Evolutionary conservation across 176 grass and related monocot genomes (phyloP), one percentile per base, ranked within the genome.

Genomic region (Elymus sibiricus): DNA sequence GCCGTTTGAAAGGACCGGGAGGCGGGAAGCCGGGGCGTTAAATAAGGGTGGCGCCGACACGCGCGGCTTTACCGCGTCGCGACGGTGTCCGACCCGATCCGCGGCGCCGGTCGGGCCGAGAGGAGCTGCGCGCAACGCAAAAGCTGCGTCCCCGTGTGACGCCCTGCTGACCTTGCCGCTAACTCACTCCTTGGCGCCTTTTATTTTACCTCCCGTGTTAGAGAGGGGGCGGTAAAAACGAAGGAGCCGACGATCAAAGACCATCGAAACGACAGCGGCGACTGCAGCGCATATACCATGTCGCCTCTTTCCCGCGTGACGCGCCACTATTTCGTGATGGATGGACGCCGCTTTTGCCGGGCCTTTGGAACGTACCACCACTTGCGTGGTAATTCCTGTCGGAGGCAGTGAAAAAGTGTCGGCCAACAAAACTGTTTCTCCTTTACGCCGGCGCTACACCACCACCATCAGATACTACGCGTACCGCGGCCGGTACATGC

Each of bases 1-100:
- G 32, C 6, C 42, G 72, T 86, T 83, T n/a, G 2, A 86, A 90
- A 55, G 5, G 25, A 65, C 70, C 70, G 73, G 12, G 61, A 70
- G 69, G 85, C 85, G 90, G 90, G 85, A 85, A 88, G 85, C 66
- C 66, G 65, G 24, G 81, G 10, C 27, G 60, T 84, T 75, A 74
- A 87, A 79, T 69, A 84, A 64, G 43, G 51, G 34, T 70, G 47
- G 51, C 73, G 81, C 61, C 77, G 85, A 87, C 84, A 76, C 60
- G 38, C 85, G 28, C 46, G 64, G 84, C 63, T n/a, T 77, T 65
- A 63, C 64, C 15, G 67, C 43, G 40, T 76, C 21, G 85, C 70
- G 47, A 53, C 59, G 81, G 81, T 63, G 76, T 78, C 75, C 29
- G 29, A 29, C 29, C 67, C 58, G 80, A 16, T 43, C 81, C 55